Base-by-base conservation (phyloP, 371 early-diverging fungal species). In the Actinomortierella wolfii region DNA sequence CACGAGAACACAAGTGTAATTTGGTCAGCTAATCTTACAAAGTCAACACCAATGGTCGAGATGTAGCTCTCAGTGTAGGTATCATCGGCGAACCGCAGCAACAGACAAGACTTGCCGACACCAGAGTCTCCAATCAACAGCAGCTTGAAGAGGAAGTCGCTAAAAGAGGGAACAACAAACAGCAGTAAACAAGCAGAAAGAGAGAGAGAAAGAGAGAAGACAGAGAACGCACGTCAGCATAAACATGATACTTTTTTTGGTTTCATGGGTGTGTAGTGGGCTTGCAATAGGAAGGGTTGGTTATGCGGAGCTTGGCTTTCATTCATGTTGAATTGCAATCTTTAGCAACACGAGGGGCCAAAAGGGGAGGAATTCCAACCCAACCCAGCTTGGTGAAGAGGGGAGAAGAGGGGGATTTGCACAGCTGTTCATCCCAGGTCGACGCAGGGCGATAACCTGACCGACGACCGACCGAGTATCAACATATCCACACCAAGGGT, bases 1-100 rank as follows among this genome's bases (percentile, higher is more conserved):
- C n/a, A n/a, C n/a, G n/a, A n/a, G n/a, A n/a, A n/a, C n/a, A n/a
- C n/a, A n/a, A n/a, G n/a, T n/a, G n/a, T n/a, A n/a, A n/a, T n/a
- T n/a, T n/a, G n/a, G n/a, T n/a, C n/a, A n/a, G n/a, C n/a, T n/a
- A n/a, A n/a, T 34, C 85, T 78, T 86, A 88, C 89, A 70, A 92
- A 93, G 83, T 99, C 99, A 29, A 99, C 98, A 52, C 99, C 99
- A 61, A 99, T 99, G 63, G 99, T 99, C 53, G 97, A 94, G 78
- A 97, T 97, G 82, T 97, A 98, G 67, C 94, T 93, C 76, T 95
- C 94, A 26, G 97, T 97, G 82, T 96, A 99, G 53, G 96, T 96
- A 84, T 97, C 97, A 79, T 99, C 99, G 21, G 97, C 96, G 78
- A 98, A 99, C 76, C 99, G 93, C 34, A 95, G 89, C 63, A 99